Evolutionary conservation across 495 filamentous ascomycete species (phyloP), one percentile per base, ranked within the genome.

Genomic region (Geopyxis carbonaria): DNA sequence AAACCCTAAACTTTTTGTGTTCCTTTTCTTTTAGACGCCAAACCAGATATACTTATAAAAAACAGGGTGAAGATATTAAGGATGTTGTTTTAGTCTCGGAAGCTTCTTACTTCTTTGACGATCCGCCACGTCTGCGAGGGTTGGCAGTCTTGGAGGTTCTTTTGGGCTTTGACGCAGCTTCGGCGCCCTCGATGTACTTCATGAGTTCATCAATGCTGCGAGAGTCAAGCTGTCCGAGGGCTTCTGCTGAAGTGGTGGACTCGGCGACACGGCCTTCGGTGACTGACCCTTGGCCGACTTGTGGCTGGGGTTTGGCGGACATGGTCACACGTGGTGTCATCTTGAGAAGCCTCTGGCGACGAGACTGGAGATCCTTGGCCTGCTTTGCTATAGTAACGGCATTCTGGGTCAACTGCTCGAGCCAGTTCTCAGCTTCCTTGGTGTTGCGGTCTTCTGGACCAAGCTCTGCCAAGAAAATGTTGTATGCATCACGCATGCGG

Each of bases 391-490:
- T 79, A 20, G 74, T 78, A 30, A 99, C 91, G 28, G 91, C 91
- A 47, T 87, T 93, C 56, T 82, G 76, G 0, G 86, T 93, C 30
- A 99, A 71, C 62, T 93, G 84, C 56, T 87, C 81, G n/a, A 95
- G 70, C 91, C 89, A 95, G 40, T 69, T 79, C 63, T 84, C 78
- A 14, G 79, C 80, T 58, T 93, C 85, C 64, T 89, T 89, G 43
- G 91, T 99, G 63, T 95, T 94, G 48, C 78, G 77, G 59, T 94
- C 82, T 13, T 91, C 74, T 7, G 80, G 65, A 21, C 91, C 91
- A 0, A 95, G 72, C 50, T 82, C 69, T 32, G 62, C 60, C 31
- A 80, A 72, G 74, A 99, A 99, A 59, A 95, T 91, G 61, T 78
- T 89, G 65, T 84, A 91, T 31, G 82, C 84, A 51, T 93, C 85